Base-by-base conservation (phyloP, 805 yeast genomes). In the Schizosaccharomyces osmophilus region DNA sequence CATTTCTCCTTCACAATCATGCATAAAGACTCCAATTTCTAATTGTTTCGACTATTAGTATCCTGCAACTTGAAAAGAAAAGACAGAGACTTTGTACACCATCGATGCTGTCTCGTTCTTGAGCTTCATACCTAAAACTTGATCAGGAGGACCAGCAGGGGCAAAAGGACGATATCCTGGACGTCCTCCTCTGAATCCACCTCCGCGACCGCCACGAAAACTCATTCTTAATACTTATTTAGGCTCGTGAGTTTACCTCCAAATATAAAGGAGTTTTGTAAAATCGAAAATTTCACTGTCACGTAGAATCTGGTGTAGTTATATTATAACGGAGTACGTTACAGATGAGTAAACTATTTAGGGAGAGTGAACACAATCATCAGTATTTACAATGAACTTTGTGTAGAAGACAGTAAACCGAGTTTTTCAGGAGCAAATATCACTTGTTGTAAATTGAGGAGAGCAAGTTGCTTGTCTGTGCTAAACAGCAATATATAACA, bases 1-100 rank as follows among this genome's bases (percentile, higher is more conserved):
- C 70, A 93, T 85, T 70, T 93, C 98, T 63, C 95, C 96, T 74
- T 93, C 99, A 73, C 96, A 88, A 15, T 93, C 79, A 71, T 89
- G 95, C 71, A 87, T 67, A 71, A 88, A 93, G 29, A 86, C 72
- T 64, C 99, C 99, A 94, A 93, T 26, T 24, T 48, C 61, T 48
- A 59, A 45, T 19, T 43, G 17, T 19, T 26, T 48, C 41, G 6
- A 8, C 31, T 3, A 51, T 17, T 29, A 22, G 15, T 24, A n/a
- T 9, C 11, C 57, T 9, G 3, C 2, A 3, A 51, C 57, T 29
- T 11, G 36, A 29, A 13, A 22, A 45, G 2, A 45, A 17, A 45
- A n/a, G 26, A n/a, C 51, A 6, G 17, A 45, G 15, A 19, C 51
- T 45, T 17, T 8, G 11, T 9, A 42, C 19, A 19, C 45, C 57